Base-by-base conservation (phyloP, 75 land plant species). In the Adiantum capillusveneris region DNA sequence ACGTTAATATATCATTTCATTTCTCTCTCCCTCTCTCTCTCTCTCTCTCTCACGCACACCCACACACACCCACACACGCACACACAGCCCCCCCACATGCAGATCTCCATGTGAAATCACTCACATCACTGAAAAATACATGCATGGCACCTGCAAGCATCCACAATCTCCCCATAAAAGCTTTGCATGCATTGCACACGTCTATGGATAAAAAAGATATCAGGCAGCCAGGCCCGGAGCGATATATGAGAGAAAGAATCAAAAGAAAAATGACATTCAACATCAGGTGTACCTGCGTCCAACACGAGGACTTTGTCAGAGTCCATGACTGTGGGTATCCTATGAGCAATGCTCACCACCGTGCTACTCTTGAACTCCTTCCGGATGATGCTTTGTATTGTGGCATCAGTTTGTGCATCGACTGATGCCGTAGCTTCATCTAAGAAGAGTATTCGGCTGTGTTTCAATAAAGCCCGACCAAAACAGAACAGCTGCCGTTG, bases 381-480 rank as follows among this genome's bases (percentile, higher is more conserved):
- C 0, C 82, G 54, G 30, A 93, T 84, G 22, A 81, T 81, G 55
- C 45, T 80, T 50, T 93, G 98, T 48, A 93, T 87, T 5, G 79
- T 71, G 34, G 69, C 81, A 66, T 93, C 98, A 42, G 98, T 93
- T 25, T 83, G 87, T 31, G 98, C 75, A 71, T 93, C 98, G 1
- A 93, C 94, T 0, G 98, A 93, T 26, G 98, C 98, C 19, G 98
- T 93, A 5, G 98, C 98, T 57, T 93, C 98, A 60, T 93, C 98
- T 67, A 93, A 67, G 44, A 93, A 78, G 46, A 93, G 66, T 12
- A 93, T 77, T 14, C 79, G 66, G 71, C 86, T 76, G 16, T 49
- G 67, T 67, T 88, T 93, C 56, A 93, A 65, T 69, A 93, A 73
- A 14, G 87, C 94, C 30, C 98, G 24, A 7, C 90, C 98, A 27